Conservation (phyloP, 179 eudicot species). For the Silene vulgaris region DNA sequence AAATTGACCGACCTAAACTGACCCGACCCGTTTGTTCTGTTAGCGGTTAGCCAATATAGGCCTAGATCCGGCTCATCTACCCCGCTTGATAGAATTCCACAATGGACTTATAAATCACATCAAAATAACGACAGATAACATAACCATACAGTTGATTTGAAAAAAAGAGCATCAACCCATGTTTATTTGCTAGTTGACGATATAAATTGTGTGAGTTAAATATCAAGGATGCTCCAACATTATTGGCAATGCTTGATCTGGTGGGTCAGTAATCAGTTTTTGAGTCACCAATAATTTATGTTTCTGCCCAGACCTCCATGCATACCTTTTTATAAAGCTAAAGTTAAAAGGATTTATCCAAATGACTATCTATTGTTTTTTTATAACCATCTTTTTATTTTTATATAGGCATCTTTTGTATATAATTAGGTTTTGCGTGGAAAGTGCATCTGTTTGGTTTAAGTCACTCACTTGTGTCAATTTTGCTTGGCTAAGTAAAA, state of each 20-base stretch:
- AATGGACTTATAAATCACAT: too few relatives aligned
- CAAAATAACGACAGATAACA: too few relatives aligned
- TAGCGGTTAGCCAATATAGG: too few relatives aligned
- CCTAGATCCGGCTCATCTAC: too few relatives aligned
- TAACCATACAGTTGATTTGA: too few relatives aligned
- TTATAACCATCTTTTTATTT: too few relatives aligned
- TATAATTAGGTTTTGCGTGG: conserved; percentile 10
- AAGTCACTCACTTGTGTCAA: not conserved
- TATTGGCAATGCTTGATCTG: not conserved
- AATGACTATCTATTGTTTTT: not conserved
- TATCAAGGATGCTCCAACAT: not conserved
- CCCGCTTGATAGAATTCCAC: too few relatives aligned
- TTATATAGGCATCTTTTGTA: too few relatives aligned
- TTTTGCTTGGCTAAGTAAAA: not conserved
- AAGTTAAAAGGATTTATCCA: not conserved
- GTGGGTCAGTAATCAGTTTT: not conserved
- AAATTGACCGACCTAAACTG: too few relatives aligned
- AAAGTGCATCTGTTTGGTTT: not conserved
- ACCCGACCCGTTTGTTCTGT: too few relatives aligned
- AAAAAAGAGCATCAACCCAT: too few relatives aligned
- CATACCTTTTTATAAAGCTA: not conserved
- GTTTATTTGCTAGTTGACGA: too few relatives aligned
- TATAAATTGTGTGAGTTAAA: not conserved
- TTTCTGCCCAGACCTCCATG: not conserved
- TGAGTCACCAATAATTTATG: not conserved